Base-by-base conservation (phyloP, 2,329 filamentous ascomycete genomes). In the Calonectria hawksworthii region DNA sequence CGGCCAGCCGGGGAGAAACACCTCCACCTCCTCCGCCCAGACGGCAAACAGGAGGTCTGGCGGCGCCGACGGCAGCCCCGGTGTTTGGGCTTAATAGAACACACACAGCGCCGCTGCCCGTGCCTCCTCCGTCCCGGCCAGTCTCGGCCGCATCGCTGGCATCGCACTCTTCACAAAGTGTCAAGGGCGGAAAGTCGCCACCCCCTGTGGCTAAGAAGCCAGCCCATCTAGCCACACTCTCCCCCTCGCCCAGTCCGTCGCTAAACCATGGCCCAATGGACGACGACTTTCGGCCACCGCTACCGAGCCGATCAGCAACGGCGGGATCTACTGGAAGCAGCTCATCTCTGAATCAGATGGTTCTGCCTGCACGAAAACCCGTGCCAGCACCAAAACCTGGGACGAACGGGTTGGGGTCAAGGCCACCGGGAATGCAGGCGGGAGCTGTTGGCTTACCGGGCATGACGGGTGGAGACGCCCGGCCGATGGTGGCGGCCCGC, bases 181-280 rank as follows among this genome's bases (percentile, higher is more conserved):
- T 52, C 52, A 83, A 84, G 38, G 78, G 81, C 32, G 78, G 82
- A 18, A 89, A 89, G 75, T 81, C 84, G 13, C 84, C 89, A n/a
- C 91, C 90, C 7, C 90, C 89, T 1, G 87, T 94, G 65, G 93
- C 92, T 28, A 90, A 88, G 82, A 94, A 94, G 79, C 93, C 93
- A 1, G 87, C 89, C 3, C 90, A 92, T 76, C 86, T 92, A 6
- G 78, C 85, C 21, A 80, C 82, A 9, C 78, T 79, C 51, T 82
- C 83, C 3, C 82, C 81, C 1, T 70, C 68, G 23, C 73, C 78
- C 32, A 82, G 79, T 63, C 78, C 81, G n/a, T 73, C 64, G 11
- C 59, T 75, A 14, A 78, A 79, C 28, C 75, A 72, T 38, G 75
- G 67, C 30, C 63, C 70, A n/a, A 68, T 77, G n/a, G 77, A 79